Conservation (phyloP, 495 filamentous ascomycete species). For the Saxophila tyrrhenica region DNA sequence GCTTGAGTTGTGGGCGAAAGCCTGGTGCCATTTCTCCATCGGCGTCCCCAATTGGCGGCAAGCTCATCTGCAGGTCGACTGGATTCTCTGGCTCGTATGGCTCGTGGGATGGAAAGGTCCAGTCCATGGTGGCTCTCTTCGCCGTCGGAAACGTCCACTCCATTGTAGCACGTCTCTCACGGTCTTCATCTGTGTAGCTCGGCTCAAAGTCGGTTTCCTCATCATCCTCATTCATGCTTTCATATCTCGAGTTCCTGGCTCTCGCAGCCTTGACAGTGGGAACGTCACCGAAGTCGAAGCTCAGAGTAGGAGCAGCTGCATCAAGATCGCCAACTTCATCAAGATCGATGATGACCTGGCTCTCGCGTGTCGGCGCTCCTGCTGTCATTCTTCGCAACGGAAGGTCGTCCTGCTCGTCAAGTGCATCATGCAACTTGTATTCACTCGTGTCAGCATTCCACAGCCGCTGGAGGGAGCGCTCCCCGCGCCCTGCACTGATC, state of each 20-base stretch:
- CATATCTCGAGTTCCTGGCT: conserved; percentile 36
- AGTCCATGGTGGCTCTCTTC: conserved; percentile 26
- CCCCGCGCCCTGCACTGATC: conserved; percentile 20
- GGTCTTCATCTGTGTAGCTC: conserved; percentile 36
- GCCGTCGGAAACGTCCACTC: conserved; percentile 54
- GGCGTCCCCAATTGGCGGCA: conserved; percentile 17
- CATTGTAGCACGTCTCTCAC: conserved; percentile 39
- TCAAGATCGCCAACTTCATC: conserved; percentile 45
- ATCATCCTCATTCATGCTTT: conserved; percentile 30
- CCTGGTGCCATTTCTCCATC: conserved; percentile 15
- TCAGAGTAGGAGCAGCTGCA: conserved; percentile 27
- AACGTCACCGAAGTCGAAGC: conserved; percentile 47
- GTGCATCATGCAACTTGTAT: conserved; percentile 17
- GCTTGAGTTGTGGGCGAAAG: conserved; percentile 26
- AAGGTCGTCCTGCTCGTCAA: conserved; percentile 23
- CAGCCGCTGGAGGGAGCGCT: conserved; percentile 23
- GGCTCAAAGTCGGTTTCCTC: conserved; percentile 18
- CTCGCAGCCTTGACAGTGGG: conserved; percentile 39
- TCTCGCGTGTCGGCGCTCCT: conserved; percentile 26
- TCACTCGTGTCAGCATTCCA: conserved; percentile 24
- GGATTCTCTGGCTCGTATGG: conserved; percentile 7
- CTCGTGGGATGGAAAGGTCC: conserved; percentile 11
- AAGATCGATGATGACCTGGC: conserved; percentile 26
- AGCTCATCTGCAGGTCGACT: conserved; percentile 11
- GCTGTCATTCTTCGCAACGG: conserved; percentile 26